These are phyloP conservation scores for Beta lomatogona DNA, from an alignment of 179 eudicot species.

Conservation along the genomic window DNA sequence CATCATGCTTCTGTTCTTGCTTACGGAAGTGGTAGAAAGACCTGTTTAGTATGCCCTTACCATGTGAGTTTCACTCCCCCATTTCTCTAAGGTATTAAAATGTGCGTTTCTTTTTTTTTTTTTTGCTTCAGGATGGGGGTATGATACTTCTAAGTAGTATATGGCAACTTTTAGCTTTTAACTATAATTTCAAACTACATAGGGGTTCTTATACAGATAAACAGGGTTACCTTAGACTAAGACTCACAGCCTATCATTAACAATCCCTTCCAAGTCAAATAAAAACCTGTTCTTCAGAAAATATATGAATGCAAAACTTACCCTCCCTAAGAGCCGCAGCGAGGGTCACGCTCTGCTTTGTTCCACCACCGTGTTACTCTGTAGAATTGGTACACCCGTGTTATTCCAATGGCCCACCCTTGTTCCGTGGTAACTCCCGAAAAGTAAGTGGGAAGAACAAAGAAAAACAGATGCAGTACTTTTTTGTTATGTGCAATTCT, in stretches of 20 bases:
- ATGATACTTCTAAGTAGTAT: background rate
- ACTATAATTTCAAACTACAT: background rate
- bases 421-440: no score
- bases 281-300: no score
- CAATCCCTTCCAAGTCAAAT: no score
- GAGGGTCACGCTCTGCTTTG: no score
- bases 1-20: slow-evolving; percentile 95
- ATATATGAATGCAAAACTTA: no score
- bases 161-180: background rate
- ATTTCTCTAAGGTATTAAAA: background rate
- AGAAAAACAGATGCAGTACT: no score
- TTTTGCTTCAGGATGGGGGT: no score
- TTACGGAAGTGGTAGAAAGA: slow-evolving; percentile 64
- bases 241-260: background rate
- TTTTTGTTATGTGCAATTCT: background rate
- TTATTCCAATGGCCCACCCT: no score
- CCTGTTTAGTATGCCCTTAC: slow-evolving; percentile 96
- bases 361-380: no score
- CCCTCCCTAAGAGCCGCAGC: no score
- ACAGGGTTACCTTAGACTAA: background rate
- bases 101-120: background rate
- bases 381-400: no score
- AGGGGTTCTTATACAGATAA: background rate
- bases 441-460: no score
- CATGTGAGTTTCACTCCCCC: slow-evolving; percentile 63